Conservation (phyloP, 805 yeast species). For the Metschnikowia corniflorae region DNA sequence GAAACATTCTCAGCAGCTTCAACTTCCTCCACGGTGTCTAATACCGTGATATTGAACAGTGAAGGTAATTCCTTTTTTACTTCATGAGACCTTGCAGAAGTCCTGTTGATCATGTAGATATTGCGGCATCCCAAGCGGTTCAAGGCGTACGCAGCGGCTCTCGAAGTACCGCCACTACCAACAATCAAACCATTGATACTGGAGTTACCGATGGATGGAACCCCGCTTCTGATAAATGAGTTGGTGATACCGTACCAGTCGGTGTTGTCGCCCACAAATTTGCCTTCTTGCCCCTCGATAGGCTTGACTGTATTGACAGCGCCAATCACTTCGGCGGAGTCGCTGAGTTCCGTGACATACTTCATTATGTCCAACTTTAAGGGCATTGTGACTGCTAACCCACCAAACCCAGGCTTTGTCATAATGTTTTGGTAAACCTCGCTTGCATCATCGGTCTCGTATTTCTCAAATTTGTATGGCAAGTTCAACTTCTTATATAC, state of each 20-base stretch:
- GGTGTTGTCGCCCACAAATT: conserved; percentile 80
- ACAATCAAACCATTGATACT: conserved; percentile 66
- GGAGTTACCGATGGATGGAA: conserved; percentile 37
- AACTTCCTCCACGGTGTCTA: conserved; percentile 49
- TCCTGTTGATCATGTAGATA: conserved; percentile 81
- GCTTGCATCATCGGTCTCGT: conserved; percentile 63
- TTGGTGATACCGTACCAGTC: conserved; percentile 89
- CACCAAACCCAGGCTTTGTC: conserved; percentile 63
- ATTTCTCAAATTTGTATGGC: conserved; percentile 65
- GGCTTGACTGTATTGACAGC: conserved; percentile 89
- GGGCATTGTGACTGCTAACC: conserved; percentile 95
- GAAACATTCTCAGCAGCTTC: conserved; percentile 45
- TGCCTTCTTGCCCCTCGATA: conserved; percentile 30
- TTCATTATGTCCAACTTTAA: conserved; percentile 77
- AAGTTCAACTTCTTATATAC: conserved; percentile 72
- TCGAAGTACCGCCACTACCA: conserved; percentile 97
- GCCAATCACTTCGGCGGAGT: conserved; percentile 80
- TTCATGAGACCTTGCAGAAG: conserved; percentile 57
- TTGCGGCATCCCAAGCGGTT: conserved; percentile 69
- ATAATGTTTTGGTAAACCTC: conserved; percentile 54
- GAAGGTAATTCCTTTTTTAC: conserved; percentile 60
- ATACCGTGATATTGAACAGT: conserved; percentile 53
- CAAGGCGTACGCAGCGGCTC: conserved; percentile 91
- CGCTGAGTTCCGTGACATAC: conserved; percentile 60
- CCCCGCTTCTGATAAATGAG: conserved; percentile 63